Conservation (phyloP, 441 rosid genomes). For the Bruguiera hainesii region DNA sequence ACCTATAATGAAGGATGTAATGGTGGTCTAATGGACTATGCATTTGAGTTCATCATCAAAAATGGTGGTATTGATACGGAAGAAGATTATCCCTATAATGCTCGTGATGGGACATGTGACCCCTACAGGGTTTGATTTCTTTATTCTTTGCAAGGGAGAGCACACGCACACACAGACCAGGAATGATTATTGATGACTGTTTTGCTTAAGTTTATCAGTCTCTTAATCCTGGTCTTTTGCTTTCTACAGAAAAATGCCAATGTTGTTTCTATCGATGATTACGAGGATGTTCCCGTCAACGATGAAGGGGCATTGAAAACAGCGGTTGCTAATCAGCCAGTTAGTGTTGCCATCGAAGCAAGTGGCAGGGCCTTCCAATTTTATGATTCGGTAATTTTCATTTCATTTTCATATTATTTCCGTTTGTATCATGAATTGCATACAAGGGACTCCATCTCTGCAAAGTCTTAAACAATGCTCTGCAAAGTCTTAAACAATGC, state of each 20-base stretch:
- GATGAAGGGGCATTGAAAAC: constrained; percentile 55
- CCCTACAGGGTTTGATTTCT: constrained; percentile 49
- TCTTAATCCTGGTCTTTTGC: background rate
- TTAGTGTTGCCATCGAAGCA: constrained; percentile 80
- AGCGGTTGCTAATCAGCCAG: constrained; percentile 75
- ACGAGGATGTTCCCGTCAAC: constrained; percentile 68
- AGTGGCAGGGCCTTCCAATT: constrained; percentile 80
- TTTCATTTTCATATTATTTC: background rate
- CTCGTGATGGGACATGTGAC: constrained; percentile 56
- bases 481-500: too few species aligned
- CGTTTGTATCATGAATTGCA: background rate
- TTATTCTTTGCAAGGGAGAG: background rate
- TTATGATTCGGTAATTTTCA: constrained; percentile 49
- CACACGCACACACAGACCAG: background rate
- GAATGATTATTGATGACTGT: background rate
- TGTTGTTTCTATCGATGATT: constrained; percentile 63
- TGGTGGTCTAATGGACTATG: constrained; percentile 95
- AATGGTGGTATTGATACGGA: constrained; percentile 88
- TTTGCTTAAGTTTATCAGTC: too few species aligned
- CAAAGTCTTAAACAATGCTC: too few species aligned
- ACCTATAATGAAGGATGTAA: constrained; percentile 74
- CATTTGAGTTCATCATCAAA: constrained; percentile 70
- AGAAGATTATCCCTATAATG: constrained; percentile 73
- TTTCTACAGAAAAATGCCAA: constrained; percentile 65
- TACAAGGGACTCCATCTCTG: too few species aligned